Conservation (phyloP, 2,329 filamentous ascomycete species). For the Coniochaeta prunicola region DNA sequence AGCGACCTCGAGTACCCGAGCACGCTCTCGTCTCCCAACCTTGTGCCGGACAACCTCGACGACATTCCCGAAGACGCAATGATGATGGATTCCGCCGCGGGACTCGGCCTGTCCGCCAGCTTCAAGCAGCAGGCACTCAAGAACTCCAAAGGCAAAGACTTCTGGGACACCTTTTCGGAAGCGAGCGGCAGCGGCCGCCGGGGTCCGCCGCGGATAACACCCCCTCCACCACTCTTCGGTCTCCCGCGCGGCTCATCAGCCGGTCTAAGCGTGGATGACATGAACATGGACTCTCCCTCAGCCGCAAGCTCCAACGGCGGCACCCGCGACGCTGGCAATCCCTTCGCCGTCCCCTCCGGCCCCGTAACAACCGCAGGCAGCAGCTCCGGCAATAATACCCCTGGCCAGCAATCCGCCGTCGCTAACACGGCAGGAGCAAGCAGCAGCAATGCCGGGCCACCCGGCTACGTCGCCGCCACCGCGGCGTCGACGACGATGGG, state of each 20-base stretch:
- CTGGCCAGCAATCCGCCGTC: constrained; percentile 7
- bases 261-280: constrained; percentile 58
- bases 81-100: constrained; percentile 47
- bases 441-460: no score
- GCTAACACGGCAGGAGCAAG: background rate
- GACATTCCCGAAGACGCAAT: constrained; percentile 64
- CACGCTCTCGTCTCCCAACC: constrained; percentile 60
- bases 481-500: background rate
- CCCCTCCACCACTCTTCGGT: constrained; percentile 59
- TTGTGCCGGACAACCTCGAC: constrained; percentile 58
- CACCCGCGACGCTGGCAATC: constrained; percentile 11
- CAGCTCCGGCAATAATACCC: constrained; percentile 28
- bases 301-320: constrained; percentile 13
- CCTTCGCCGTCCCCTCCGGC: constrained; percentile 18
- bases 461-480: background rate
- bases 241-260: constrained; percentile 53
- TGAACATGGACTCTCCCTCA: constrained; percentile 64
- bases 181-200: constrained; percentile 30
- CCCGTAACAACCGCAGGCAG: constrained; percentile 19
- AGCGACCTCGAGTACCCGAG: constrained; percentile 64
- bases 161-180: constrained; percentile 76
- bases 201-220: constrained; percentile 22
- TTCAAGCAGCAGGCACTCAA: constrained; percentile 70
- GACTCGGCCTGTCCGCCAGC: constrained; percentile 47
- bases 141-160: constrained; percentile 63